Percentiles rank a stretch among this genome's conserved stretches.
Conservation (phyloP, 805 yeast genomes). For the Candida verbasci region DNA sequence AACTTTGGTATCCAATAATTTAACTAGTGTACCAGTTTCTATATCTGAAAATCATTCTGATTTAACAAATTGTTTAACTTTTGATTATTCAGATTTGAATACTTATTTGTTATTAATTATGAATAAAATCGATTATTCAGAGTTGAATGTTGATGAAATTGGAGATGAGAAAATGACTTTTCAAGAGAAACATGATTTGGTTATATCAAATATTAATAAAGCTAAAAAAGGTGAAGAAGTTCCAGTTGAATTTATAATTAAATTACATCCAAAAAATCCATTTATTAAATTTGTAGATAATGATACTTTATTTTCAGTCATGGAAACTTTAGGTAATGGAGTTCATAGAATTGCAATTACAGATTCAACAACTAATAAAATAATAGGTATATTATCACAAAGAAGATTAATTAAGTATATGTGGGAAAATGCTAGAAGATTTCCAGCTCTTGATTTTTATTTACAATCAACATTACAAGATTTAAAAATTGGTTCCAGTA, state of each 20-base stretch:
- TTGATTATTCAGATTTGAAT: conserved; percentile 89
- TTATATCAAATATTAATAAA: conserved; percentile 42
- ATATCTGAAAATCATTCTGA: conserved; percentile 44
- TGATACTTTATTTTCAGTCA: conserved; percentile 67
- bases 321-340: conserved; percentile 88
- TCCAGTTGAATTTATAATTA: conserved; percentile 84
- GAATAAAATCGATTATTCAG: conserved; percentile 53
- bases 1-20: conserved; percentile 60
- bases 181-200: conserved; percentile 32
- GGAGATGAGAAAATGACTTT: conserved; percentile 22
- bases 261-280: conserved; percentile 83
- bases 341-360: conserved; percentile 90
- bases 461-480: conserved; percentile 66
- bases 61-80: conserved; percentile 65
- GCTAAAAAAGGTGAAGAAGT: conserved; percentile 89
- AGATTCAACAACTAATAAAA: conserved; percentile 45
- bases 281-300: conserved; percentile 70
- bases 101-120: conserved; percentile 80
- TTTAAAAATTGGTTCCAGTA: conserved; percentile 66
- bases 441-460: conserved; percentile 74
- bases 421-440: conserved; percentile 90
- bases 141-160: conserved; percentile 27
- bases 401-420: conserved; percentile 78
- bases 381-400: conserved; percentile 86
- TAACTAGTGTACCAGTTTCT: conserved; percentile 82